phyloP scores from a whole-genome alignment of 2,329 filamentous ascomycete species.

The Pyrenophora tritici-repentis region DNA sequence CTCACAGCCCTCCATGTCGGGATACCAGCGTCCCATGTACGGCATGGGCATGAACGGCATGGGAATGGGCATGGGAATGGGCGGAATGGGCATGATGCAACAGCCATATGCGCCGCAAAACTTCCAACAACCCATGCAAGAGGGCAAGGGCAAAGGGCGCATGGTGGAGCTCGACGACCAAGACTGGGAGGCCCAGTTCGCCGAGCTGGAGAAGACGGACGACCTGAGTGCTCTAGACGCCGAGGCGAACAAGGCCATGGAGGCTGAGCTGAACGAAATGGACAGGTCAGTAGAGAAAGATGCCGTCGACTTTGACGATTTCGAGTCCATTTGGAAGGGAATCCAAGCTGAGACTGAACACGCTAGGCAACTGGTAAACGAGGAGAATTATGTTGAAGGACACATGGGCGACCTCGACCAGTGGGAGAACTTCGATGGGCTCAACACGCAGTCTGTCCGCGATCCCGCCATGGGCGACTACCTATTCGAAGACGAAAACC shows the following conservation, averaged over 20 bases:
- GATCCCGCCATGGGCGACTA: slow-evolving; percentile 87
- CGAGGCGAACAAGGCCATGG: slow-evolving; percentile 74
- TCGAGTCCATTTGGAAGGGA: slow-evolving; percentile 86
- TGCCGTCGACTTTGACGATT: slow-evolving; percentile 83
- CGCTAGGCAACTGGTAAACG: slow-evolving; percentile 69
- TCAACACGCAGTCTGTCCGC: slow-evolving; percentile 68
- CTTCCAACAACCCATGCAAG: slow-evolving; percentile 53
- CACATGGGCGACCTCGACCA: slow-evolving; percentile 76
- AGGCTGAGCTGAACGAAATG: slow-evolving; percentile 85
- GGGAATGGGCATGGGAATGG: slow-evolving; percentile 51
- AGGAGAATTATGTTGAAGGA: slow-evolving; percentile 66
- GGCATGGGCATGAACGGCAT: slow-evolving; percentile 48
- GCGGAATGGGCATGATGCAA: slow-evolving; percentile 55
- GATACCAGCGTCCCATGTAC: slow-evolving; percentile 61
- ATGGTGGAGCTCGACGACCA: slow-evolving; percentile 91
- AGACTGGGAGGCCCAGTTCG: slow-evolving; percentile 97
- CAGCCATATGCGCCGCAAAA: slow-evolving; percentile 51
- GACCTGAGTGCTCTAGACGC: slow-evolving; percentile 58
- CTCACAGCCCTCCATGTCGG: slow-evolving; percentile 51
- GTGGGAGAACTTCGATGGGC: slow-evolving; percentile 75
- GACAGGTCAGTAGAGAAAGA: slow-evolving; percentile 81
- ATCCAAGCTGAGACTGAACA: slow-evolving; percentile 77
- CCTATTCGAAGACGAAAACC: slow-evolving; percentile 92
- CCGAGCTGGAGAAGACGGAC: slow-evolving; percentile 76
- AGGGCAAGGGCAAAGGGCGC: slow-evolving; percentile 78